These are phyloP conservation scores for Astrothelium macrocarpum DNA, from an alignment of 495 filamentous ascomycete species.

Conservation along the genomic window DNA sequence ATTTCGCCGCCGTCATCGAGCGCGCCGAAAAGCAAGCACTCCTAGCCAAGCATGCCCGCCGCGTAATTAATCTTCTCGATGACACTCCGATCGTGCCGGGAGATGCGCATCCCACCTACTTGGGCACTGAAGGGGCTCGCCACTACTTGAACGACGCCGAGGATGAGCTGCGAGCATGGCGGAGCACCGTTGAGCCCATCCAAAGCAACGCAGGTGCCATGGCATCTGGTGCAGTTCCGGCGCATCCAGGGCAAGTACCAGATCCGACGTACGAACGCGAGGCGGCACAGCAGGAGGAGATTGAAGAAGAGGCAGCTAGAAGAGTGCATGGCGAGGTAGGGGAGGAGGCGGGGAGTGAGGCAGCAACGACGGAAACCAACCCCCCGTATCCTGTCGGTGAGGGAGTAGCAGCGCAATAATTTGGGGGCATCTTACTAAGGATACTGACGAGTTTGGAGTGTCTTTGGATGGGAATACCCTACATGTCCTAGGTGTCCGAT, in stretches of 20 bases:
- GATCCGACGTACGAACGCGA: background rate
- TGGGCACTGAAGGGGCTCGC: slow-evolving; percentile 52
- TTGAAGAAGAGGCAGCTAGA: background rate
- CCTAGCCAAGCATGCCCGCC: slow-evolving; percentile 77
- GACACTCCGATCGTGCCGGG: slow-evolving; percentile 85
- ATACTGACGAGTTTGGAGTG: background rate
- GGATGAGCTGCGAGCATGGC: slow-evolving; percentile 71
- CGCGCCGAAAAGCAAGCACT: slow-evolving; percentile 94
- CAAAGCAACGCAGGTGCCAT: slow-evolving; percentile 30
- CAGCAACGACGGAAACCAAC: background rate
- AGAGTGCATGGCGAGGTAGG: background rate
- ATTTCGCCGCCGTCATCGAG: slow-evolving; percentile 82
- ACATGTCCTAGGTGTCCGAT: background rate
- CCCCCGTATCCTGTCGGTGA: background rate
- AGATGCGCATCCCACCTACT: slow-evolving; percentile 58
- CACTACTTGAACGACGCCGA: slow-evolving; percentile 91
- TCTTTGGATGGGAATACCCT: background rate
- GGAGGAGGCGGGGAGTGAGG: background rate
- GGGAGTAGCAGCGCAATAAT: background rate
- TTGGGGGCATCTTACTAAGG: background rate
- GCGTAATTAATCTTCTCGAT: slow-evolving; percentile 80
- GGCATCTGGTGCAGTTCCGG: slow-evolving; percentile 25
- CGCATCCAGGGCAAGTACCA: slow-evolving; percentile 6
- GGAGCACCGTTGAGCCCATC: slow-evolving; percentile 48
- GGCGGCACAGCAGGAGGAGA: slow-evolving; percentile 1